Conservation (phyloP, 208 protist genomes). For the Leishmania martiniquensis region DNA sequence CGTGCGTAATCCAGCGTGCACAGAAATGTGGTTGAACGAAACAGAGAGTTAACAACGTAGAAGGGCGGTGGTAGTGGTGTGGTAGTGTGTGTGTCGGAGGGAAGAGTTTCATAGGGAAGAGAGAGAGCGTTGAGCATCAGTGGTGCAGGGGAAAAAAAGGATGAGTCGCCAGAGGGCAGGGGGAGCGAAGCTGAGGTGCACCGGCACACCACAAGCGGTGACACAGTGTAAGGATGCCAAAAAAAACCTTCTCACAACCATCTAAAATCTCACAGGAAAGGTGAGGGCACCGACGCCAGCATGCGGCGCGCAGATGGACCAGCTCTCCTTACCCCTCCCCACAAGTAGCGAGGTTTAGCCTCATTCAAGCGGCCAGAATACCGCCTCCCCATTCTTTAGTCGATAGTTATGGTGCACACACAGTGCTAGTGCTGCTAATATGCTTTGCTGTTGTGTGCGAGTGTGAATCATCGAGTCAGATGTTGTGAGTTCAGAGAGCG, state of each 20-base stretch:
- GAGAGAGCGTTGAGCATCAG: neutral
- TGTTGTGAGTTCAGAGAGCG: neutral
- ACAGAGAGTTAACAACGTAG: neutral
- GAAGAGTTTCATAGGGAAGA: neutral
- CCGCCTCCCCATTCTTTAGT: neutral
- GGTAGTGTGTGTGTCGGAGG: too few species aligned
- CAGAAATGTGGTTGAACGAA: conserved; percentile 1
- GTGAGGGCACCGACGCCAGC: neutral
- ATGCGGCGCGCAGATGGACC: neutral
- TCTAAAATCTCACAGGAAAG: neutral
- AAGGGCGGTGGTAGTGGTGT: too few species aligned
- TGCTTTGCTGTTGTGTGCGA: neutral
- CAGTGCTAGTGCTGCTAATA: neutral
- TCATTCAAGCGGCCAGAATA: neutral
- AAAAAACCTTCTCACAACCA: neutral
- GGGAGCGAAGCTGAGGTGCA: neutral
- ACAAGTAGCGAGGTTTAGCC: neutral
- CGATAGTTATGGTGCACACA: neutral
- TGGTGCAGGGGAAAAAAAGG: neutral
- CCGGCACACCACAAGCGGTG: neutral
- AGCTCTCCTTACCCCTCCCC: neutral
- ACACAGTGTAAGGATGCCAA: neutral
- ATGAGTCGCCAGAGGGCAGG: neutral
- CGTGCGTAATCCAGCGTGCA: neutral
- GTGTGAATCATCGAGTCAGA: neutral